These are phyloP conservation scores for Simmondsia chinensis DNA, from an alignment of 148 eudicot genomes.

Conservation along the genomic window DNA sequence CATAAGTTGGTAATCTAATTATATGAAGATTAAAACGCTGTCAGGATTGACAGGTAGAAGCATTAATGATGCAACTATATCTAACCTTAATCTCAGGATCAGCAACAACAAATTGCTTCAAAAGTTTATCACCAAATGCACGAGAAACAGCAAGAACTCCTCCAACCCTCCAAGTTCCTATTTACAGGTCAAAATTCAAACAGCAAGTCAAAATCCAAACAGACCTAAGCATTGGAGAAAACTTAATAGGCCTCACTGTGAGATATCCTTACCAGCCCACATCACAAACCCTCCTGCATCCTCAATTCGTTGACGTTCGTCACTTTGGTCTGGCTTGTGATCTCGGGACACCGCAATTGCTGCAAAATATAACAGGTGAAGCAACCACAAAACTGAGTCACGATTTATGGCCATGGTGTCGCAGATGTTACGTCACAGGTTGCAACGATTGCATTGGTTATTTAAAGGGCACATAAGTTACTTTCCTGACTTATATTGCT, in stretches of 20 bases:
- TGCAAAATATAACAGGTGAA: conserved; percentile 15
- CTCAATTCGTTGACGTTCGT: conserved; percentile 91
- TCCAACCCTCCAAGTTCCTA: conserved; percentile 99
- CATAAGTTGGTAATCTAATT: too few species aligned
- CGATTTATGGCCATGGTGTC: too few species aligned
- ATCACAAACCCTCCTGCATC: conserved; percentile 98
- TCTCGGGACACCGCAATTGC: conserved; percentile 98
- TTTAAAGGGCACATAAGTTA: too few species aligned
- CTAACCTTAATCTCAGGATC: conserved; percentile 90
- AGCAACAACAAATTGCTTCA: conserved; percentile 96
- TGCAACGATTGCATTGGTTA: too few species aligned
- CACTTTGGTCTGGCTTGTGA: conserved; percentile 99
- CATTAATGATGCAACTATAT: too few species aligned
- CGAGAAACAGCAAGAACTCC: conserved; percentile 99
- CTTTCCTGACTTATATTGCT: too few species aligned
- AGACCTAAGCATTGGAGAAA: not conserved
- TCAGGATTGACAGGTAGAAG: too few species aligned
- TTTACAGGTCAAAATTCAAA: conserved; percentile 1
- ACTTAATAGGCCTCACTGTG: not conserved
- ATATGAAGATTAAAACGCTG: too few species aligned
- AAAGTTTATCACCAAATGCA: conserved; percentile 90
- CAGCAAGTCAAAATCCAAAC: conserved; percentile 3
- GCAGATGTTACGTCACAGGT: too few species aligned
- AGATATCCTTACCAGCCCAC: conserved; percentile 76
- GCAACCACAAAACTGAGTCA: too few species aligned